phyloP scores from a whole-genome alignment of 331 rosid species.

The Malus hybrid region DNA sequence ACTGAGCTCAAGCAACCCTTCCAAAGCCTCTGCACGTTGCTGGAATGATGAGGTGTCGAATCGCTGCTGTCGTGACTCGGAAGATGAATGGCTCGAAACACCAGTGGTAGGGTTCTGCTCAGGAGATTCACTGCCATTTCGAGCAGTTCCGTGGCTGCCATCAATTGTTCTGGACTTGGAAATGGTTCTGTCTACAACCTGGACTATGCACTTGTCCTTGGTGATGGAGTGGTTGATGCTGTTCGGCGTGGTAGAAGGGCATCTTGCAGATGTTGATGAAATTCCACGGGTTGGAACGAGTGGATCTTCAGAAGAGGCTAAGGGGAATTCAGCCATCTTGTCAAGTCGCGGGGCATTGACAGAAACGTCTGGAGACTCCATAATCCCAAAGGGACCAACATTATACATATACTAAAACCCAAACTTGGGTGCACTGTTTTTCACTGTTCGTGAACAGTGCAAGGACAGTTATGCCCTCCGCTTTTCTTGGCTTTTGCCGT shows the following conservation, averaged over 20 bases:
- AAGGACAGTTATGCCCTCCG: too few relatives aligned
- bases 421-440: too few relatives aligned
- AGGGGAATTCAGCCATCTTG: constrained; percentile 70
- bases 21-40: constrained; percentile 46
- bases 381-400: constrained; percentile 27
- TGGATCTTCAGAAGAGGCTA: constrained; percentile 50
- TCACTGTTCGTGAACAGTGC: too few relatives aligned
- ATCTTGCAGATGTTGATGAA: constrained; percentile 45
- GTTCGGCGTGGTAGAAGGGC: constrained; percentile 31
- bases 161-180: constrained; percentile 21
- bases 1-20: constrained; percentile 41
- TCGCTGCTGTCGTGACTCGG: constrained; percentile 24
- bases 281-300: constrained; percentile 23
- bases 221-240: constrained; percentile 41
- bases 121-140: constrained; percentile 36
- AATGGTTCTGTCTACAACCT: constrained; percentile 46
- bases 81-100: constrained; percentile 38
- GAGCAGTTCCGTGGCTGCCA: constrained; percentile 18
- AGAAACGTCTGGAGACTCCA: constrained; percentile 65
- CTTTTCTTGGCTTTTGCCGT: too few relatives aligned
- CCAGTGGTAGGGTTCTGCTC: constrained; percentile 31
- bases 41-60: constrained; percentile 43
- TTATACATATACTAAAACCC: background rate
- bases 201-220: constrained; percentile 74
- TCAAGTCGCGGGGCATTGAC: constrained; percentile 75